Evolutionary conservation across 2,329 filamentous ascomycete species (phyloP), one percentile per base, ranked within the genome.

Genomic region (Polychaeton citri): DNA sequence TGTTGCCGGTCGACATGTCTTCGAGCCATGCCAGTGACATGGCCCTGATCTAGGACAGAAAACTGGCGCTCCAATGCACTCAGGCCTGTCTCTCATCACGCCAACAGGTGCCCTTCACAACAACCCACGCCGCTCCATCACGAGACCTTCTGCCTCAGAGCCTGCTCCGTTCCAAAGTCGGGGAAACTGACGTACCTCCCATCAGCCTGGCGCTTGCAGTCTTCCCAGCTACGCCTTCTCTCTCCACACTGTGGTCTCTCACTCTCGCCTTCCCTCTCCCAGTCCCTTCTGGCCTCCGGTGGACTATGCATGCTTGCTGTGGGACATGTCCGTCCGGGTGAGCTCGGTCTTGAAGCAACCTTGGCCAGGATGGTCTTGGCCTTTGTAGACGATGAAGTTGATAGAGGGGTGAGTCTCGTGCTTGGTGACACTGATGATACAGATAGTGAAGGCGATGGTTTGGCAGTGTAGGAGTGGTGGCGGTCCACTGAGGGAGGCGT

Each of bases 171-270:
- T 10, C 53, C 51, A 34, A 53, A 54, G 35, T 54, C 51, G 13
- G 50, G 50, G 33, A 56, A 56, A 12, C 42, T 47, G 39, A 53
- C 47, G 39, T 56, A 56, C n/a, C n/a, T n/a, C 32, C 53, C 52
- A 17, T 50, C 48, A 17, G 49, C 43, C 39, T 50, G 47, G 18
- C 43, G 39, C 41, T 42, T 45, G 40, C 49, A 53, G 35, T 53
- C 50, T 36, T 54, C 50, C 51, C 52, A 55, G 37, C 46, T 52
- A 30, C 43, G 47, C 16, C 50, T 32, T 13, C 45, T 43, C 17
- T 42, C 40, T 5, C 30, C 32, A 21, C 15, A 40, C 13, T 28
- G 24, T 15, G 7, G 15, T 28, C n/a, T n/a, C n/a, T n/a, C n/a
- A n/a, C n/a, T n/a, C n/a, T n/a, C n/a, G n/a, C n/a, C n/a, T n/a